phyloP scores from a whole-genome alignment of 306 rosid species.

The Cucumis melo region DNA sequence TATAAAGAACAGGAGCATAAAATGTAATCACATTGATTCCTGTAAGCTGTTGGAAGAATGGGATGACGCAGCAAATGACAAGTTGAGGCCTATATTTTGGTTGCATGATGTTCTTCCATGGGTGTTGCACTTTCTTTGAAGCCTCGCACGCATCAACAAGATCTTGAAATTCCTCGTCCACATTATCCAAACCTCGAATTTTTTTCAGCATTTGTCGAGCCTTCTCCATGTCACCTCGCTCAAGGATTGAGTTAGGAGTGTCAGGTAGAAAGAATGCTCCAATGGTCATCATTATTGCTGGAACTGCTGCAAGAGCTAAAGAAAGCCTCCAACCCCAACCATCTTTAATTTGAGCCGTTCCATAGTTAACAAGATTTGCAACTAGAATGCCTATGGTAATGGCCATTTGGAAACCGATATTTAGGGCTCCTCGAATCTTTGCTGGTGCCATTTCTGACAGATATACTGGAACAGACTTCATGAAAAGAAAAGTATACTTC shows the following conservation, averaged over 20 bases:
- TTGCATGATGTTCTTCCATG: constrained; percentile 17
- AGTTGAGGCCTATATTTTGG: constrained; percentile 29
- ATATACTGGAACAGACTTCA: constrained; percentile 27
- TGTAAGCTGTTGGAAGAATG: constrained; percentile 33
- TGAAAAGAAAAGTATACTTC: no score
- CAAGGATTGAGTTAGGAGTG: constrained; percentile 35
- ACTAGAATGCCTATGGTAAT: constrained; percentile 27
- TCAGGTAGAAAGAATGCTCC: constrained; percentile 26
- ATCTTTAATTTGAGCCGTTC: constrained; percentile 11
- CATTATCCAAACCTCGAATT: constrained; percentile 18
- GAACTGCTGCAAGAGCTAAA: constrained; percentile 19
- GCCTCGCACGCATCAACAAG: constrained; percentile 18
- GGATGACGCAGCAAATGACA: constrained; percentile 19
- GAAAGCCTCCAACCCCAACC: constrained; percentile 38
- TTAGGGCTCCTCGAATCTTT: constrained; percentile 30
- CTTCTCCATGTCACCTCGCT: constrained; percentile 21
- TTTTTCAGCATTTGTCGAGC: constrained; percentile 19
- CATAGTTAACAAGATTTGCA: constrained; percentile 27
- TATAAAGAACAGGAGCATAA: constrained; percentile 27
- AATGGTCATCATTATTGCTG: constrained; percentile 25
- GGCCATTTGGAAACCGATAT: constrained; percentile 28
- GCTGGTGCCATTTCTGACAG: constrained; percentile 40
- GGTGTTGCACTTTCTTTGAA: constrained; percentile 18
- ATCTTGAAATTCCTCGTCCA: constrained; percentile 25
- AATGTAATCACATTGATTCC: constrained; percentile 37